phyloP scores from a whole-genome alignment of 495 filamentous ascomycete genomes.

The Cladorrhinum samala region DNA sequence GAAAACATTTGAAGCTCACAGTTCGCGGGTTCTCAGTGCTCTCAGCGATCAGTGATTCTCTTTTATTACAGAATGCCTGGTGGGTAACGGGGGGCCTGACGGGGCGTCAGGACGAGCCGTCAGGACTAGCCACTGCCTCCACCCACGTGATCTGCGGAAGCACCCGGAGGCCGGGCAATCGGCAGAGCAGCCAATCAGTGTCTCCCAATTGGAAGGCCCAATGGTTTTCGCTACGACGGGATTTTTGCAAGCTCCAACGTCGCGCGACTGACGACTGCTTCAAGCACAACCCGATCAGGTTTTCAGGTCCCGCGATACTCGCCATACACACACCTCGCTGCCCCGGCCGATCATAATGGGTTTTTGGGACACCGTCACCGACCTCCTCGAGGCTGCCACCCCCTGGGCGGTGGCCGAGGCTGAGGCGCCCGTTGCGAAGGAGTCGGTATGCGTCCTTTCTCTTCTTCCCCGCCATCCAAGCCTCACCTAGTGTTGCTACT shows the following conservation, averaged over 20 bases:
- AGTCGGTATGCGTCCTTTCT: constrained; percentile 19
- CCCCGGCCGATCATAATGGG: constrained; percentile 41
- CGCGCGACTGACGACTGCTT: constrained; percentile 23
- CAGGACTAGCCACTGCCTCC: not conserved
- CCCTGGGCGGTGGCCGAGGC: constrained; percentile 52
- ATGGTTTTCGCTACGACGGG: constrained; percentile 35
- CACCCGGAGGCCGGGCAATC: constrained; percentile 11
- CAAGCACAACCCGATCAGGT: constrained; percentile 24
- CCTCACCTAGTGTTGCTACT: too few species aligned
- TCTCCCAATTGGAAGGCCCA: constrained; percentile 39
- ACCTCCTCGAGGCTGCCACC: constrained; percentile 49
- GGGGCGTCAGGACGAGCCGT: too few species aligned
- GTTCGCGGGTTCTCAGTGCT: too few species aligned
- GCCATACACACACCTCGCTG: constrained; percentile 37
- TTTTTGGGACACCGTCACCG: constrained; percentile 50
- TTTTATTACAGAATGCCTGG: too few species aligned
- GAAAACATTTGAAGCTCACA: too few species aligned
- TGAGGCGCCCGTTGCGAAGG: constrained; percentile 42
- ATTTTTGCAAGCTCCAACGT: constrained; percentile 34
- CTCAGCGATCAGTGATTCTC: too few species aligned
- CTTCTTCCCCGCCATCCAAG: constrained; percentile 2
- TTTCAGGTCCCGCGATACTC: constrained; percentile 22
- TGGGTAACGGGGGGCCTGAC: too few species aligned
- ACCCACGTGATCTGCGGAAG: constrained; percentile 13
- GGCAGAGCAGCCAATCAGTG: constrained; percentile 34